These are phyloP conservation scores for Ceratobasidium sp. DNA, from an alignment of 1,284 basidiomycete species.

Conservation along the genomic window DNA sequence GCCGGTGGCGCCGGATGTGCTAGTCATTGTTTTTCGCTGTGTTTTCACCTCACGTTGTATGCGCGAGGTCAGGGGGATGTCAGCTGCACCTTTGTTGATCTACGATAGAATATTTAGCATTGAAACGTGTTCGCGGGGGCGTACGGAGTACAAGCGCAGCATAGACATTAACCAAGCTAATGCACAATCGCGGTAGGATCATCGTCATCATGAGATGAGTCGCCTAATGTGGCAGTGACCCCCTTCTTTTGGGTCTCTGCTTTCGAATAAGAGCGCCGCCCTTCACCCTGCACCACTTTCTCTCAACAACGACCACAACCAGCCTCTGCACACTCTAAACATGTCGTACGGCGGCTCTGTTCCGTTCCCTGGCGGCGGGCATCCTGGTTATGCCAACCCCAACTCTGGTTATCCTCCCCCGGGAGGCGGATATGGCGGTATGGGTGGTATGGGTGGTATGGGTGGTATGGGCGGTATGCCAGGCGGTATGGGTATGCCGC, in stretches of 20 bases:
- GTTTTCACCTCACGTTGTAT: slow-evolving; percentile 29
- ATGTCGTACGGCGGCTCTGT: slow-evolving; percentile 29
- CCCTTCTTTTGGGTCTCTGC: slow-evolving; percentile 38
- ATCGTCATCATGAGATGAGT: slow-evolving; percentile 42
- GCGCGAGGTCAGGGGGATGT: slow-evolving; percentile 22
- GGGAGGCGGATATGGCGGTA: slow-evolving; percentile 1
- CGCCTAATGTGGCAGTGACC: slow-evolving; percentile 45
- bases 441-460: too few species aligned
- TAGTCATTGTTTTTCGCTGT: too few species aligned
- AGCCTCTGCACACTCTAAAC: slow-evolving; percentile 9
- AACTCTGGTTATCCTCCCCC: slow-evolving; percentile 10
- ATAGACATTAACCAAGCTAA: slow-evolving; percentile 4
- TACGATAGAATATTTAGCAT: slow-evolving; percentile 8
- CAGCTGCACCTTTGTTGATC: slow-evolving; percentile 33
- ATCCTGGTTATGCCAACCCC: slow-evolving; percentile 20
- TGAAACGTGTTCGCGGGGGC: slow-evolving; percentile 18
- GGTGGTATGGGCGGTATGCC: too few species aligned
- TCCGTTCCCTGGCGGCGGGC: slow-evolving; percentile 39
- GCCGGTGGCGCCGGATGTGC: slow-evolving; percentile 14
- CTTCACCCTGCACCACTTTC: slow-evolving; percentile 39
- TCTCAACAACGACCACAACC: slow-evolving; percentile 41
- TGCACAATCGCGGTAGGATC: slow-evolving; percentile 44
- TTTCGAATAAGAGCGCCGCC: slow-evolving; percentile 44
- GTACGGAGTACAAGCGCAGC: slow-evolving; percentile 4
- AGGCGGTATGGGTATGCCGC: too few species aligned